Evolutionary conservation across 257 asterid genomes (phyloP), one percentile per base, ranked within the genome.

Genomic region (Solanum etuberosum): DNA sequence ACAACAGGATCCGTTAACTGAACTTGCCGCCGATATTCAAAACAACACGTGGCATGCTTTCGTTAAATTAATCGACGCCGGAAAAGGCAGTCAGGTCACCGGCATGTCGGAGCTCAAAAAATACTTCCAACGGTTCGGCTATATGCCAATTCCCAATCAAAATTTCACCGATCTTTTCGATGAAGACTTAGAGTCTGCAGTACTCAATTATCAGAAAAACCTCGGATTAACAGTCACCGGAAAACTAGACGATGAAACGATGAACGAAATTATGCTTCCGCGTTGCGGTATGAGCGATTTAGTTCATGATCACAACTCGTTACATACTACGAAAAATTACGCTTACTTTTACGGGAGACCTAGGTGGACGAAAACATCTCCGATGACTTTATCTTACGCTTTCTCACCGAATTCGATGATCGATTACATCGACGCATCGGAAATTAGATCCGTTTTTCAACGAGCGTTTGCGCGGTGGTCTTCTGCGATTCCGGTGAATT

Each of bases 381-480:
- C 94, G 70, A 89, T 90, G 92, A 91, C 42, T 59, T 86, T 96
- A 7, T 91, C 95, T 1, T 96, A 96, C 87, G 98, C 96, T 29
- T 93, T 96, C 87, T 93, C 98, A 5, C 90, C 93, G 86, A 68
- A n/a, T 38, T 13, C 93, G 74, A 86, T 40, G 91, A 91, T 95
- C 72, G 93, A 90, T 32, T 94, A 94, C 83, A 85, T 96, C 86
- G 78, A 34, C 10, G 5, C 5, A 14, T 23, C 90, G 29, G 97
- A 90, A 6, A 83, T 95, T 10, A 83, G 25, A 85, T 25, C 91
- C 12, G 94, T 88, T 8, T 92, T 96, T 35, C 37, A 38, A 13
- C 86, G 93, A 1, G 92, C 98, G 9, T 96, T 96, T 81, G 80
- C 90, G n/a, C 91, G 98, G 91, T 96, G 98, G 99, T 92, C 98